Conservation (phyloP, 2,329 filamentous ascomycete species). For the Calycina marina region DNA sequence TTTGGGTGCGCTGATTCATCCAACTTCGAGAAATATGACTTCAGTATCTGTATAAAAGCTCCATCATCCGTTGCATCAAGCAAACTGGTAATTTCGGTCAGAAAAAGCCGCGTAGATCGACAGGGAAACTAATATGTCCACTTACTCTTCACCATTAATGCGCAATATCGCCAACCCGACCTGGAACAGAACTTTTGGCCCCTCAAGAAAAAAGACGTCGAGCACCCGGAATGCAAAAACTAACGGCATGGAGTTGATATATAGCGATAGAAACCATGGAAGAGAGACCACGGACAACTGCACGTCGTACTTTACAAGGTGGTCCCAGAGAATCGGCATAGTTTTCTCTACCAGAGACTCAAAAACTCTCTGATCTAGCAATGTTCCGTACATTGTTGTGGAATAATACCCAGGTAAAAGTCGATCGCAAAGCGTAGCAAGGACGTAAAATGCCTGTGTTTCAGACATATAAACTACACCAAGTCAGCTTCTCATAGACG, state of each 20-base stretch:
- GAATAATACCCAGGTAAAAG: slow-evolving; percentile 95
- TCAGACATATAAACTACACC: slow-evolving; percentile 80
- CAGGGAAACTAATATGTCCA: too few relatives aligned
- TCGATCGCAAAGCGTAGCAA: slow-evolving; percentile 83
- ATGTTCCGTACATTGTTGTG: slow-evolving; percentile 95
- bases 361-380: slow-evolving; percentile 93
- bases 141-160: slow-evolving; percentile 79
- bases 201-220: slow-evolving; percentile 96
- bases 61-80: slow-evolving; percentile 89
- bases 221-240: slow-evolving; percentile 94
- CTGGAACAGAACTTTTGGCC: slow-evolving; percentile 93
- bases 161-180: slow-evolving; percentile 91
- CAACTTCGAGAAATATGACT: slow-evolving; percentile 82
- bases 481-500: too few relatives aligned
- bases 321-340: slow-evolving; percentile 97
- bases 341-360: slow-evolving; percentile 97
- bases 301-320: slow-evolving; percentile 91
- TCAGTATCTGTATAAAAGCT: slow-evolving; percentile 90
- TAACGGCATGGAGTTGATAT: slow-evolving; percentile 98
- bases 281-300: slow-evolving; percentile 94
- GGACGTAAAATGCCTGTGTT: slow-evolving; percentile 82
- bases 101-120: too few relatives aligned
- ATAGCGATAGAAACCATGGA: slow-evolving; percentile 94
- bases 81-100: slow-evolving; percentile 30
- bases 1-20: slow-evolving; percentile 94